Conservation (phyloP, 306 rosid genomes). For the Fagus crenata region DNA sequence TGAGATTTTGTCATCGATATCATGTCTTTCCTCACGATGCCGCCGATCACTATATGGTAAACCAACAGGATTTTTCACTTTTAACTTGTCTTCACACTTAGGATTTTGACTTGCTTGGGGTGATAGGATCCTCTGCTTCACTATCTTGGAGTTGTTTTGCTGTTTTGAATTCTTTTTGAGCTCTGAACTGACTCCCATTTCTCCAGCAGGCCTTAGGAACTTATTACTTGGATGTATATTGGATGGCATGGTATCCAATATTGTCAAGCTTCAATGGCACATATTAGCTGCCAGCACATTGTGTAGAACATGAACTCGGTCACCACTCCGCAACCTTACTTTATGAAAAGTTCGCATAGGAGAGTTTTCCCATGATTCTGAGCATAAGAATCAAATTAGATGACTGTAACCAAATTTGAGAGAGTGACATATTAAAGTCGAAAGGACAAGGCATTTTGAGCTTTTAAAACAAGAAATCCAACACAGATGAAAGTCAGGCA, state of each 20-base stretch:
- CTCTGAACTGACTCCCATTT: constrained; percentile 53
- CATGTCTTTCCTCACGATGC: constrained; percentile 30
- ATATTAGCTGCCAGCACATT: constrained; percentile 23
- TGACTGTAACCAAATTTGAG: background rate
- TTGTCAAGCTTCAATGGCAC: constrained; percentile 27
- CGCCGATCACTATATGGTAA: constrained; percentile 30
- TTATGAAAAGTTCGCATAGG: constrained; percentile 18
- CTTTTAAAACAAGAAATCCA: constrained; percentile 8
- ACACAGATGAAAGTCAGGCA: background rate
- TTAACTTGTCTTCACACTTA: constrained; percentile 31
- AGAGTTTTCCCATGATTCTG: constrained; percentile 16
- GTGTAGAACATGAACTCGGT: constrained; percentile 10
- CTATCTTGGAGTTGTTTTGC: constrained; percentile 42
- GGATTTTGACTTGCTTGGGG: constrained; percentile 39
- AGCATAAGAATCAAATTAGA: background rate
- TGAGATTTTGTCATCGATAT: constrained; percentile 26
- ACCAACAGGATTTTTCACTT: constrained; percentile 37
- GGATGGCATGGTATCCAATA: constrained; percentile 32
- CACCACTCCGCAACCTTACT: constrained; percentile 11
- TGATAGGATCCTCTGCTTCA: constrained; percentile 35
- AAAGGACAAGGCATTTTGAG: background rate
- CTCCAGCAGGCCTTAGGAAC: constrained; percentile 39
- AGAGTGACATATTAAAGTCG: background rate
- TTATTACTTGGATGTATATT: constrained; percentile 29
- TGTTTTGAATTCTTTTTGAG: constrained; percentile 43